These are phyloP conservation scores for Brassica rapa DNA, from an alignment of 345 rosid genomes.

Conservation along the genomic window DNA sequence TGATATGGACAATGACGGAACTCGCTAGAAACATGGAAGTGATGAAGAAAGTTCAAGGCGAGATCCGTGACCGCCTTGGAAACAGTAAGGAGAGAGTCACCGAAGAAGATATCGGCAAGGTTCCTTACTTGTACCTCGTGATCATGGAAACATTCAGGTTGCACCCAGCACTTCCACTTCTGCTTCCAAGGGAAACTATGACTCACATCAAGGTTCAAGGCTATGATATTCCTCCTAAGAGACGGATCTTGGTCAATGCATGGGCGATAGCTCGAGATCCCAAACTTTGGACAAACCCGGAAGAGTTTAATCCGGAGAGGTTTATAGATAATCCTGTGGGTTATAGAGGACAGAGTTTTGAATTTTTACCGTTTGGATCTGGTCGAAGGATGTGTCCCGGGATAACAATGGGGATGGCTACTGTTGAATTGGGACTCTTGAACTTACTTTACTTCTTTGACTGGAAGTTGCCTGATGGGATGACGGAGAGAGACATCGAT, in stretches of 20 bases:
- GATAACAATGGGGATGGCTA: constrained; percentile 44
- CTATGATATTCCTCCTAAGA: constrained; percentile 29
- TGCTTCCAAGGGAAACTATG: neutral
- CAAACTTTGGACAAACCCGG: constrained; percentile 43
- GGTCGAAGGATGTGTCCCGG: constrained; percentile 59
- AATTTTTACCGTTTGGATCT: constrained; percentile 54
- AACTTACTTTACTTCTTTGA: constrained; percentile 42
- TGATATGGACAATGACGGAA: neutral
- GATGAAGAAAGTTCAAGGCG: constrained; percentile 47
- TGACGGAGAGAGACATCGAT: constrained; percentile 30
- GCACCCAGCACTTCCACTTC: neutral
- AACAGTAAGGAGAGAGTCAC: constrained; percentile 29
- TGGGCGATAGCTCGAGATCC: constrained; percentile 58
- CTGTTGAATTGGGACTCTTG: constrained; percentile 27
- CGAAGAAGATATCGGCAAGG: constrained; percentile 37
- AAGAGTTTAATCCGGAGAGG: constrained; percentile 50
- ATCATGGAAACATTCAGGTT: constrained; percentile 43
- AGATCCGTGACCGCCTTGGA: constrained; percentile 39
- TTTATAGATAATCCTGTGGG: constrained; percentile 43
- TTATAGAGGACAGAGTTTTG: constrained; percentile 50
- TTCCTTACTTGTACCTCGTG: constrained; percentile 43
- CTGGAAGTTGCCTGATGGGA: constrained; percentile 45
- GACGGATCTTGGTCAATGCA: constrained; percentile 41
- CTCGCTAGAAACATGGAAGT: constrained; percentile 36
- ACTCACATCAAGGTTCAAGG: neutral